Evolutionary conservation across 1,284 basidiomycete genomes (phyloP), one percentile per base, ranked within the genome.

Genomic region (Cystobasidiaceae sp.): DNA sequence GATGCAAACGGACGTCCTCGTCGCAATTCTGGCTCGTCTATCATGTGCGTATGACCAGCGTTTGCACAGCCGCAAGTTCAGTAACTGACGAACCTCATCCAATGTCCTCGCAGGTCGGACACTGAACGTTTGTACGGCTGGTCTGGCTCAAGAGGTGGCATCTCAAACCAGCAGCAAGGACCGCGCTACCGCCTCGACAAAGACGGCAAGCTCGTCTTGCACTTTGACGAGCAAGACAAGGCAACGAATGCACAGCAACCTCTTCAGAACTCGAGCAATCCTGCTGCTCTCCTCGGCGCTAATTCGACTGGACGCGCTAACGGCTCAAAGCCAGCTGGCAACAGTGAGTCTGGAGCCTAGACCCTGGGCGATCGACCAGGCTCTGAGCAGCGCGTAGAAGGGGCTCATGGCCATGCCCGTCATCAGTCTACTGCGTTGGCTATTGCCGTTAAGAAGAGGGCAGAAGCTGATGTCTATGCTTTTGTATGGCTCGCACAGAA

Each of bases 101-200:
- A n/a, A 19, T 23, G 19, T 43, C 21, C 27, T 27, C 4, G 21
- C 51, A 64, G 61, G 61, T 64, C 61, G 17, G 61, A 64, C 30
- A 56, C 61, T 45, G 61, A 64, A 33, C 51, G 61, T 15, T 28
- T 55, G 5, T 64, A 64, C 34, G 61, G 61, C 27, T 64, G 61
- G 61, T 64, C 61, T 55, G 61, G 61, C 34, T 45, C 39, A 7
- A 34, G 61, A 44, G 61, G 61, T 27, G 61, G 61, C 32, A 51
- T 64, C 21, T 27, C 46, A 39, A 64, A 64, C 30, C 28, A 64
- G 34, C 25, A 46, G 30, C 39, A 51, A 17, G 61, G 49, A 23
- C 61, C 61, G 0, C 55, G 49, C 17, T 64, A 55, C 25, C 27
- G 51, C 19, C 41, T 64, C 25, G 30, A 56, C 52, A 64, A 52